Evolutionary conservation across 345 rosid species (phyloP).

Genomic region (Populus pruinosa): DNA sequence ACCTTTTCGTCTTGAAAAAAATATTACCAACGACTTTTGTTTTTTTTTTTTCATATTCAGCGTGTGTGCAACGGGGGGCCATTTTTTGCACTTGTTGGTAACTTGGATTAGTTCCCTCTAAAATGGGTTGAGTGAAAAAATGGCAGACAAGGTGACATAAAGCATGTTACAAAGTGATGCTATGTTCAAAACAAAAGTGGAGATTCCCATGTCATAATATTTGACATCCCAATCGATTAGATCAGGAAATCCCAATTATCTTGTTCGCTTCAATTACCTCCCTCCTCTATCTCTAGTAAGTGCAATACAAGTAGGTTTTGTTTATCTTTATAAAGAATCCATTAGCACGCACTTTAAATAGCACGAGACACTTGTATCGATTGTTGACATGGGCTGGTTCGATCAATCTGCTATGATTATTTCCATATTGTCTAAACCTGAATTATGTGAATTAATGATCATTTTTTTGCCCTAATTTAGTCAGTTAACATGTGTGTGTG

Average conservation of each 20-base stretch:
- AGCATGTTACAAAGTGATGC: not conserved
- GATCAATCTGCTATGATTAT: not conserved
- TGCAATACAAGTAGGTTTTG: not conserved
- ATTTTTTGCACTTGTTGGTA: not conserved
- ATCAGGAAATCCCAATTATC: not conserved
- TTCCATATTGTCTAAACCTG: not conserved
- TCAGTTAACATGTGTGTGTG: not conserved
- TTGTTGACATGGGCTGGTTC: not conserved
- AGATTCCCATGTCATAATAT: not conserved
- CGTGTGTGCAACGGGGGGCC: not conserved
- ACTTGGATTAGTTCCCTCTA: not conserved
- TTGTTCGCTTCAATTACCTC: not conserved
- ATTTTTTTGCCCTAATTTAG: not conserved
- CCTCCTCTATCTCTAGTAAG: not conserved
- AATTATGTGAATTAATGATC: not conserved
- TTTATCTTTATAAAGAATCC: not conserved
- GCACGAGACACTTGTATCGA: not conserved
- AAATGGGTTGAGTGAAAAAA: not conserved
- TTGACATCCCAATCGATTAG: not conserved
- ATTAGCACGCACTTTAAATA: not conserved
- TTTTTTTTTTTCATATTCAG: too few species aligned
- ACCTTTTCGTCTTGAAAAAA: accelerated
- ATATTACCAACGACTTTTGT: too few species aligned
- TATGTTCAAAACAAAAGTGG: not conserved
- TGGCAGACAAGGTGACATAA: conserved; percentile 9